Base-by-base conservation (phyloP, 306 rosid genomes). In the Lotus japonicus region DNA sequence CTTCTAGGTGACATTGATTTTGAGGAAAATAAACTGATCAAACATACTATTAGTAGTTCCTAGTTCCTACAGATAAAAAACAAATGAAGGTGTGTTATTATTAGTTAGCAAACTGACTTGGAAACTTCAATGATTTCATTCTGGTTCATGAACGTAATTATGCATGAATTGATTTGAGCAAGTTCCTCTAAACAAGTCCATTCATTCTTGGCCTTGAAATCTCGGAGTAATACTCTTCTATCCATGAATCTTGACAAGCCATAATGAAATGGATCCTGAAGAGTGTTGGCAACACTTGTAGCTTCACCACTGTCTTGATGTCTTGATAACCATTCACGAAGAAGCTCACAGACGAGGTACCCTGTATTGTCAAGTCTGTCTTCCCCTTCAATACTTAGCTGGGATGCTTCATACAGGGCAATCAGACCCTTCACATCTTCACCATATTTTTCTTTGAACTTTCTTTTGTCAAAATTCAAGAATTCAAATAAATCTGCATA, bases 381-480 rank as follows among this genome's bases (percentile, higher is more conserved):
- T 75, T 84, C 88, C 5, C 70, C 85, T 54, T 65, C 68, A 63
- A 72, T n/a, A 17, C 80, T 41, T 64, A 84, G 13, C 3, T 78
- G 78, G 7, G 82, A 67, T 7, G 88, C 82, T 81, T 84, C 88
- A 10, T 19, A 69, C 4, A 83, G 5, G 11, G 56, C 84, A 69
- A 75, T 45, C 1, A 83, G 60, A 21, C 84, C 70, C 57, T 73
- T 21, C 35, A 68, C 69, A 67, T 79, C 84, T 21, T 80, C 78
- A 0, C 49, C 52, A 44, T 21, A 43, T 53, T 18, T 38, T 28
- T 58, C 43, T 26, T 13, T 62, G 6, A 78, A 52, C 12, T 50
- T 45, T 14, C 50, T 69, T 9, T 46, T 3, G 18, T 51, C 62
- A 28, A 42, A 15, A 53, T 10, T 81, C 7, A 83, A 56, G 52